phyloP scores from a whole-genome alignment of 2,329 filamentous ascomycete genomes.

The Coniochaeta sp. region DNA sequence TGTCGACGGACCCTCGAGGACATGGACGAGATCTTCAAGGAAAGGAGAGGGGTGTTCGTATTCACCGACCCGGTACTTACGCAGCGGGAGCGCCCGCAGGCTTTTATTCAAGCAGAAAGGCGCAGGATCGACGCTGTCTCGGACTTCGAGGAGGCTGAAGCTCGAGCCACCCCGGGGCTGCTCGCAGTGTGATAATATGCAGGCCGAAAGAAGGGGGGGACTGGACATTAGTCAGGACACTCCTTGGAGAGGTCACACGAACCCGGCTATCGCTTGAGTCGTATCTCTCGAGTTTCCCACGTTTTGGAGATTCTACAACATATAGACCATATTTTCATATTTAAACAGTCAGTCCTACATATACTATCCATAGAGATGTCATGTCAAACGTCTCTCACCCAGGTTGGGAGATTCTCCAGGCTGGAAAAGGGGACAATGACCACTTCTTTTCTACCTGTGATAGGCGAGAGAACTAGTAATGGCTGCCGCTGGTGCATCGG shows the following conservation, averaged over 20 bases:
- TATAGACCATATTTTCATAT: neutral
- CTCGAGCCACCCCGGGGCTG: neutral
- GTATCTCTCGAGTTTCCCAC: neutral
- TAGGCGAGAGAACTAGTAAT: too few species aligned
- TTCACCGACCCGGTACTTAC: conserved; percentile 24
- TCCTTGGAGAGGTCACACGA: neutral
- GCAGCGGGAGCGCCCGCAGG: conserved; percentile 25
- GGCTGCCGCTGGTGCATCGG: too few species aligned
- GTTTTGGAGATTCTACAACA: neutral
- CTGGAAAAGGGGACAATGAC: neutral
- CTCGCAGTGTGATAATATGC: neutral
- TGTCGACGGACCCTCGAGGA: conserved; percentile 37
- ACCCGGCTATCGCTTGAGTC: neutral
- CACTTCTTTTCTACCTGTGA: too few species aligned
- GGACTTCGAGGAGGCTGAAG: neutral
- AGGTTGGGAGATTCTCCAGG: too few species aligned
- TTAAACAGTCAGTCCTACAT: neutral
- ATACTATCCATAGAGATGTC: neutral
- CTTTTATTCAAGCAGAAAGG: conserved; percentile 26
- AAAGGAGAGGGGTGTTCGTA: conserved; percentile 19
- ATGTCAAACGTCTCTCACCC: too few species aligned
- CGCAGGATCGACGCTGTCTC: conserved; percentile 11
- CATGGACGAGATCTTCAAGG: conserved; percentile 35
- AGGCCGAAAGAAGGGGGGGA: neutral
- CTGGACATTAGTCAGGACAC: neutral